phyloP scores from a whole-genome alignment of 2,329 filamentous ascomycete species.

The Anthostomella pinea region DNA sequence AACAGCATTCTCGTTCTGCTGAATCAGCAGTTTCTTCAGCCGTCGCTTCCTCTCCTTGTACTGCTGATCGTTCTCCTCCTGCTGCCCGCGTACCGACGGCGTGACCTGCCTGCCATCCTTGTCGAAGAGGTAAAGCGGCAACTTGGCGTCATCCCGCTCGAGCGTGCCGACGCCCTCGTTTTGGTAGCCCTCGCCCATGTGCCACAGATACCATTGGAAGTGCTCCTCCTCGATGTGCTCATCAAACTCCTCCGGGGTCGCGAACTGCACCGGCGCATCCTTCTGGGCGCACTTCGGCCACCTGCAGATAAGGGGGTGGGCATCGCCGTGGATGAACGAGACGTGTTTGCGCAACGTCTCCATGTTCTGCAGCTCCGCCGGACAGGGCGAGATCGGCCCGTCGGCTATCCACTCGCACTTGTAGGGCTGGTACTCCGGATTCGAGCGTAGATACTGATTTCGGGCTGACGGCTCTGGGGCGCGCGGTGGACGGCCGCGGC shows the following conservation, averaged over 20 bases:
- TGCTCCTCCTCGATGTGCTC: constrained; percentile 54
- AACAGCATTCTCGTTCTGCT: constrained; percentile 45
- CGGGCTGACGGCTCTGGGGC: constrained; percentile 36
- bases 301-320: constrained; percentile 27
- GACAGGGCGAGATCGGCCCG: constrained; percentile 41
- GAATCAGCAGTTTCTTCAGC: constrained; percentile 42
- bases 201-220: constrained; percentile 52
- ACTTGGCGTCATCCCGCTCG: constrained; percentile 19
- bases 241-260: constrained; percentile 35
- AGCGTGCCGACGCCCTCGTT: constrained; percentile 36
- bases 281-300: constrained; percentile 41
- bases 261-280: constrained; percentile 19
- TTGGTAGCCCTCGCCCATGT: constrained; percentile 56
- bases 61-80: constrained; percentile 47
- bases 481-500: constrained; percentile 42
- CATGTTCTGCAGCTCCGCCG: constrained; percentile 60
- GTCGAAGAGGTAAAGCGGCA: constrained; percentile 53
- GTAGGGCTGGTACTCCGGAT: constrained; percentile 49
- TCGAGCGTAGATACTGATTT: constrained; percentile 40
- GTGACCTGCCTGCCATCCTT: constrained; percentile 54
- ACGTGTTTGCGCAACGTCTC: constrained; percentile 57
- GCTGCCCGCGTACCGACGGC: constrained; percentile 52
- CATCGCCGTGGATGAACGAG: constrained; percentile 43
- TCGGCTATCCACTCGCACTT: constrained; percentile 59
- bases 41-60: constrained; percentile 43